A percentile compares a stretch with the other conserved stretches of the same genome.
Conservation (phyloP, 805 yeast species). For the Pichia insulana region DNA sequence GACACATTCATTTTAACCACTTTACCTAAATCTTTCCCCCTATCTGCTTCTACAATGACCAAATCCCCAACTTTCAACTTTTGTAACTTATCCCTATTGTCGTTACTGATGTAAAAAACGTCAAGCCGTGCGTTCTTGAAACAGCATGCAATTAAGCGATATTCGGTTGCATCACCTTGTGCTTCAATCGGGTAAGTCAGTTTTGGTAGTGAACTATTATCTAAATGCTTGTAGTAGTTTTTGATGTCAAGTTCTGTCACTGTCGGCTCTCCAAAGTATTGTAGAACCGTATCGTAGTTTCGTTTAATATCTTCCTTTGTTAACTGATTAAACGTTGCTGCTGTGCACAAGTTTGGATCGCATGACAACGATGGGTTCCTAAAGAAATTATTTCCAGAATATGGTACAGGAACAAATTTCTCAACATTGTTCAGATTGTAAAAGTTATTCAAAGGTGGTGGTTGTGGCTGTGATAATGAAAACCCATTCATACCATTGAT, state of each 20-base stretch:
- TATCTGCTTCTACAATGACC: constrained; percentile 77
- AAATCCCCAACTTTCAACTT: constrained; percentile 47
- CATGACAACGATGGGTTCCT: not conserved
- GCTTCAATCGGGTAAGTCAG: constrained; percentile 1
- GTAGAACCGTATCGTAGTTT: constrained; percentile 21
- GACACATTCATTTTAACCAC: constrained; percentile 50
- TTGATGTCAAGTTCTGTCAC: constrained; percentile 18
- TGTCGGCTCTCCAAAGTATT: constrained; percentile 23
- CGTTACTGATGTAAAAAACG: constrained; percentile 54
- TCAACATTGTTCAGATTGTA: too few species aligned
- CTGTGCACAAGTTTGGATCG: not conserved
- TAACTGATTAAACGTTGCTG: constrained; percentile 1
- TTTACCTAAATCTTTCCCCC: constrained; percentile 71
- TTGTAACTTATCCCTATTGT: constrained; percentile 16
- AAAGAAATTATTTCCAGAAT: not conserved
- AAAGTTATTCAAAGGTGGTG: not conserved
- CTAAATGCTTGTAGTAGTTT: constrained; percentile 17
- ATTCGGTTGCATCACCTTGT: constrained; percentile 4
- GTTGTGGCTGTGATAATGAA: not conserved
- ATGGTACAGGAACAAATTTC: too few species aligned
- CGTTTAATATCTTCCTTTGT: constrained; percentile 20
- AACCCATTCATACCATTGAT: not conserved
- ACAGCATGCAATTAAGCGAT: constrained; percentile 50
- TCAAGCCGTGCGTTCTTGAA: constrained; percentile 78
- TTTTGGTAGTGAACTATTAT: constrained; percentile 21